phyloP scores from a whole-genome alignment of 257 asterid species.

The Orobanche coerulescens region DNA sequence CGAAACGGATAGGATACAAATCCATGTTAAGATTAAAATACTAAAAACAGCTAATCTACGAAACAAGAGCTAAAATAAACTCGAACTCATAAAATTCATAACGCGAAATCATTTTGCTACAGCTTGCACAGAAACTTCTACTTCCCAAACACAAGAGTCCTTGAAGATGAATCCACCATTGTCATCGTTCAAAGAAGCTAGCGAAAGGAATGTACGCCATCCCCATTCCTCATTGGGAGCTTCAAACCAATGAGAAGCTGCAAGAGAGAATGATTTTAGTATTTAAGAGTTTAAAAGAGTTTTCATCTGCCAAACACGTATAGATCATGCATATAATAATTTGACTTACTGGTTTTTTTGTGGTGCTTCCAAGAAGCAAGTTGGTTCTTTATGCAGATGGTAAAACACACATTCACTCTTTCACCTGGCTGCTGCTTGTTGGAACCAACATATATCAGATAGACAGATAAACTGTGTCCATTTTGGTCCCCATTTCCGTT shows the following conservation, averaged over 20 bases:
- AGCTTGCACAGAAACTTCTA: neutral
- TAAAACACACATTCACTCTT: neutral
- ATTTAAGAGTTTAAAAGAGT: neutral
- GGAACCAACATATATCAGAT: neutral
- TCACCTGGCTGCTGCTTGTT: neutral
- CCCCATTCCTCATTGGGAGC: neutral
- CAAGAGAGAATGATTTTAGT: neutral
- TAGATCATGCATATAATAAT: neutral
- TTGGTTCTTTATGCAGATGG: neutral
- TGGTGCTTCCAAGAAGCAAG: too few relatives aligned
- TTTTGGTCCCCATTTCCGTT: neutral
- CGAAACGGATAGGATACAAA: too few relatives aligned
- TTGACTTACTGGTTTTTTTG: neutral
- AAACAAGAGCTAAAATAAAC: too few relatives aligned
- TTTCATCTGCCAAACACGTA: too few relatives aligned
- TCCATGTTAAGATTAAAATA: too few relatives aligned
- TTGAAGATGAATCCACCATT: neutral
- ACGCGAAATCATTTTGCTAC: too few relatives aligned
- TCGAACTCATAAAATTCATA: too few relatives aligned
- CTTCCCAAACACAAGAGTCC: neutral
- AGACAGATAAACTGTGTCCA: neutral
- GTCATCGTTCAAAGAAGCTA: neutral
- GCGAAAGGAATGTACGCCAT: neutral
- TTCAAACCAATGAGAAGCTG: neutral
- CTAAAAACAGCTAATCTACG: too few relatives aligned